Percentiles rank a stretch among this genome's conserved stretches.
These are phyloP conservation scores for Fusarium anthophilum DNA, from an alignment of 2,329 filamentous ascomycete species.

Conservation along the genomic window DNA sequence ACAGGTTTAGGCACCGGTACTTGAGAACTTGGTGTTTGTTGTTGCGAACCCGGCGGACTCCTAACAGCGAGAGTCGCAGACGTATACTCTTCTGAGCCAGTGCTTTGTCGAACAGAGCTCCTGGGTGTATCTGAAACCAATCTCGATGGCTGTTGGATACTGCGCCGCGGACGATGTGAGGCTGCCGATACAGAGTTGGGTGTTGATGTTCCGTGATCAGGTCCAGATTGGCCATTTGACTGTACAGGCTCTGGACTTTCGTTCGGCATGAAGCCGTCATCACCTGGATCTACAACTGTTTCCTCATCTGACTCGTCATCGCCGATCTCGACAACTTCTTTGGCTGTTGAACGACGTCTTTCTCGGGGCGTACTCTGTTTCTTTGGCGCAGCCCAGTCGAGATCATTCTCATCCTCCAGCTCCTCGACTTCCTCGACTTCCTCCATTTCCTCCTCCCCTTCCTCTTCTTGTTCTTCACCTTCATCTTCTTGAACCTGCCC, in stretches of 20 bases:
- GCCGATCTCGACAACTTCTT: background rate
- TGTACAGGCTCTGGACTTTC: background rate
- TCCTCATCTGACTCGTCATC: background rate
- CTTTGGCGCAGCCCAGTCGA: background rate
- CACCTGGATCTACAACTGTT: background rate
- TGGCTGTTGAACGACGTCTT: background rate
- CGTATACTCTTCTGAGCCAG: background rate
- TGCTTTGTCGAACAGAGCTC: background rate
- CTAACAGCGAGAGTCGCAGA: background rate
- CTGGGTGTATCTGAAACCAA: background rate
- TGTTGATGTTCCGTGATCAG: background rate
- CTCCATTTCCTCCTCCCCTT: background rate
- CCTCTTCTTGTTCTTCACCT: background rate
- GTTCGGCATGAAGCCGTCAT: background rate
- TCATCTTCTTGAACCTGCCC: background rate
- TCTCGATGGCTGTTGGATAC: background rate
- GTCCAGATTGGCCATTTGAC: background rate
- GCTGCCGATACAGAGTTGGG: background rate
- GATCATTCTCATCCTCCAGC: background rate
- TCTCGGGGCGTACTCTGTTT: background rate
- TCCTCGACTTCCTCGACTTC: background rate
- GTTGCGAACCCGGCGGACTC: background rate
- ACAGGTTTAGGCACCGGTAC: background rate
- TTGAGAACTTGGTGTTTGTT: background rate
- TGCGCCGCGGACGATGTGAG: background rate